These are phyloP conservation scores for Aspergillus fischeri DNA, from an alignment of 2,329 filamentous ascomycete species.

Conservation along the genomic window DNA sequence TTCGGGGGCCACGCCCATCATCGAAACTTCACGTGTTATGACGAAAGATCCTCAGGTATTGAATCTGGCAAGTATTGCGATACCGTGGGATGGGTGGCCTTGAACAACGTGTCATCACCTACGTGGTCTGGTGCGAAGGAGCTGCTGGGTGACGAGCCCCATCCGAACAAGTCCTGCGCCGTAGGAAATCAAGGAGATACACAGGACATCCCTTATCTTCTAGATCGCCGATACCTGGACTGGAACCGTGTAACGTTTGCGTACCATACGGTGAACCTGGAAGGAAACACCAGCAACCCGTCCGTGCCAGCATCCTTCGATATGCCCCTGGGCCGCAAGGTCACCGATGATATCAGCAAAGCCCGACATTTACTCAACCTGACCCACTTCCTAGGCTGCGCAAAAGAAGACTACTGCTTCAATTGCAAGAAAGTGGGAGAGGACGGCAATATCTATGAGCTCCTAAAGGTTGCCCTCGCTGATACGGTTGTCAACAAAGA, in stretches of 20 bases:
- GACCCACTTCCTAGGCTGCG: slow-evolving; percentile 56
- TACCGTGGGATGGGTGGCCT: slow-evolving; percentile 63
- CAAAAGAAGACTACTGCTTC: slow-evolving; percentile 57
- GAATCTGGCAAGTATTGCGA: slow-evolving; percentile 66
- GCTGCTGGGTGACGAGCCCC: no score
- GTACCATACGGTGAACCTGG: slow-evolving; percentile 53
- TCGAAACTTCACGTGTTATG: slow-evolving; percentile 62
- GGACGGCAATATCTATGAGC: slow-evolving; percentile 52
- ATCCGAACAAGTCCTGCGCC: no score
- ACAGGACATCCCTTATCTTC: slow-evolving; percentile 39
- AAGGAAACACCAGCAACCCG: not conserved
- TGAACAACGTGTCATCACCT: slow-evolving; percentile 31
- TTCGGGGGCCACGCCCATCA: slow-evolving; percentile 64
- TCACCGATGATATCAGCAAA: no score
- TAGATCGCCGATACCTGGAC: slow-evolving; percentile 58
- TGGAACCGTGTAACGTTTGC: slow-evolving; percentile 65
- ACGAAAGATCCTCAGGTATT: slow-evolving; percentile 57
- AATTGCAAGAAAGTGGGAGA: slow-evolving; percentile 41
- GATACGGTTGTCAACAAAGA: slow-evolving; percentile 41
- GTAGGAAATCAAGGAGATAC: no score
- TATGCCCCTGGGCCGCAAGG: no score
- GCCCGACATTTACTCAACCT: slow-evolving; percentile 48
- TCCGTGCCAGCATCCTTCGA: no score
- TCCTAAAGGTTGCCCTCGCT: slow-evolving; percentile 48
- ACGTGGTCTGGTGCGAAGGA: slow-evolving; percentile 47